Conservation (phyloP, 2,329 filamentous ascomycete genomes). For the Penicillium occitanis region DNA sequence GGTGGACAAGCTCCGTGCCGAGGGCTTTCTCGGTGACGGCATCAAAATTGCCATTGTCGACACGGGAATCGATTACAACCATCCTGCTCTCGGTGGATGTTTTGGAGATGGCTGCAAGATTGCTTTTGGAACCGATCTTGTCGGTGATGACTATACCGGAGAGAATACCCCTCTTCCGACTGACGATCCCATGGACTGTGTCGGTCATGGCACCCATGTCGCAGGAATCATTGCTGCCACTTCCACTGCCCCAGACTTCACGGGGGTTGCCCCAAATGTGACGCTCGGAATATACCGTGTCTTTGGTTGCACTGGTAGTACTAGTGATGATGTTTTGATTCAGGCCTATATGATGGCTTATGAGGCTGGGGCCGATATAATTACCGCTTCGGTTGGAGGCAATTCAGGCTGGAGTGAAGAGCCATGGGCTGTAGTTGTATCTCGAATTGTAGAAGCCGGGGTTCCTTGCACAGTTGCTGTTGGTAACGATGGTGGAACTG, state of each 20-base stretch:
- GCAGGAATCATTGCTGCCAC: conserved; percentile 64
- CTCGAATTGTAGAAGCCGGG: conserved; percentile 20
- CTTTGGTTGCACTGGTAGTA: conserved; percentile 55
- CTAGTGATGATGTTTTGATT: conserved; percentile 59
- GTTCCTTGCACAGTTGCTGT: conserved; percentile 30
- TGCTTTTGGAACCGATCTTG: conserved; percentile 57
- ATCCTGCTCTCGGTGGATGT: conserved; percentile 64
- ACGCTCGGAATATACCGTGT: conserved; percentile 59
- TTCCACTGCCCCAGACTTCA: conserved; percentile 54
- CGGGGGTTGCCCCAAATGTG: conserved; percentile 58
- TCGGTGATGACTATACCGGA: conserved; percentile 52
- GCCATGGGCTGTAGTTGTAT: conserved; percentile 21
- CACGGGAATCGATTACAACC: conserved; percentile 58
- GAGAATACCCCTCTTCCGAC: conserved; percentile 47
- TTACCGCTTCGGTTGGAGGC: conserved; percentile 38
- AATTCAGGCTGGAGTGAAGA: conserved; percentile 36
- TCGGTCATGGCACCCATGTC: conserved; percentile 62
- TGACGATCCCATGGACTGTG: conserved; percentile 56
- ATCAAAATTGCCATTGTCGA: conserved; percentile 25
- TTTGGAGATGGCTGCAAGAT: conserved; percentile 62
- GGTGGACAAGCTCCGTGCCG: conserved; percentile 26
- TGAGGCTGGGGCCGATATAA: conserved; percentile 53
- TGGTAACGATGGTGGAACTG: conserved; percentile 52
- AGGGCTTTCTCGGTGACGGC: conserved; percentile 24
- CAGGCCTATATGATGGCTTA: conserved; percentile 61